phyloP scores from a whole-genome alignment of 2,329 filamentous ascomycete species.

The Alternaria viburni region DNA sequence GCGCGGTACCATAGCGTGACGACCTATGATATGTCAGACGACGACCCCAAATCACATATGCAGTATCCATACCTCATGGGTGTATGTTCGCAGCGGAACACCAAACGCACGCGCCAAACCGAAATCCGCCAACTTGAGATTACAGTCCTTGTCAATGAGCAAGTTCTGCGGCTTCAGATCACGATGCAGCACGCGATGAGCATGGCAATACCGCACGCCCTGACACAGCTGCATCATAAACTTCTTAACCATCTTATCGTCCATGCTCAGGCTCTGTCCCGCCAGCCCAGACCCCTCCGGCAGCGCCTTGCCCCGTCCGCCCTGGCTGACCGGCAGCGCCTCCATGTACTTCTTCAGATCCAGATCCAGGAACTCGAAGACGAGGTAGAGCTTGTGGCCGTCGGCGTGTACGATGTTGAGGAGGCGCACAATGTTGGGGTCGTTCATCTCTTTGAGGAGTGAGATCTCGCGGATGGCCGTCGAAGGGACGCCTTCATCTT shows the following conservation, averaged over 20 bases:
- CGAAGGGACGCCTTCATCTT: constrained; percentile 91
- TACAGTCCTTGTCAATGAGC: constrained; percentile 83
- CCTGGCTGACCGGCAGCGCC: constrained; percentile 80
- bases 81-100: constrained; percentile 88
- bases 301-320: constrained; percentile 82
- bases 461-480: constrained; percentile 95
- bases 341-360: constrained; percentile 98
- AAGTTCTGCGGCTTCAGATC: constrained; percentile 92
- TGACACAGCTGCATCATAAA: constrained; percentile 90
- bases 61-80: constrained; percentile 71
- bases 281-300: constrained; percentile 75
- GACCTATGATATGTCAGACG: constrained; percentile 59
- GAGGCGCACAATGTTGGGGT: constrained; percentile 86
- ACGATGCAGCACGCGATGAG: constrained; percentile 83
- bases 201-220: constrained; percentile 86
- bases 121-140: constrained; percentile 90
- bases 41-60: not conserved
- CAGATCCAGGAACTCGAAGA: constrained; percentile 88
- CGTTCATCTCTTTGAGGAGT: constrained; percentile 91
- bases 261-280: constrained; percentile 72
- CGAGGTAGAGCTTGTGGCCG: constrained; percentile 92
- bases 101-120: constrained; percentile 89
- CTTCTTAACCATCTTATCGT: constrained; percentile 83
- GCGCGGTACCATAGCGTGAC: constrained; percentile 93
- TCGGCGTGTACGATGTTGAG: constrained; percentile 94